Conservation (phyloP, 2,329 filamentous ascomycete species). For the Lasiodiplodia citricola region DNA sequence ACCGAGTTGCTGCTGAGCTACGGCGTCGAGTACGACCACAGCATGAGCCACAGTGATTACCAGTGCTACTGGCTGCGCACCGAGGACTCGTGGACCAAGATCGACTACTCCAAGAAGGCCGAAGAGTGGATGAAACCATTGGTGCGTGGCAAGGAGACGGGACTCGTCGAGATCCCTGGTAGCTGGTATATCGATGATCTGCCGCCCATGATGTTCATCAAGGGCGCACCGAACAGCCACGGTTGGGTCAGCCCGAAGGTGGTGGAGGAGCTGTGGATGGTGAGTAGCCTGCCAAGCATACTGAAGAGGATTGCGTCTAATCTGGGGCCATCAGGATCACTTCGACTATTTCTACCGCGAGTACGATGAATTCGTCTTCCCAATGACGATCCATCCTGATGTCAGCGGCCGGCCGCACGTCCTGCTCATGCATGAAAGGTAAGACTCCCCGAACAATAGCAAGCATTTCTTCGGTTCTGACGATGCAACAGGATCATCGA, state of each 20-base stretch:
- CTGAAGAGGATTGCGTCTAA: slow-evolving; percentile 59
- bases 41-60: slow-evolving; percentile 69
- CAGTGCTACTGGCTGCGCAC: slow-evolving; percentile 68
- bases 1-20: slow-evolving; percentile 68
- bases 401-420: slow-evolving; percentile 69
- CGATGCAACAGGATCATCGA: slow-evolving; percentile 62
- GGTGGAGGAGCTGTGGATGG: slow-evolving; percentile 67
- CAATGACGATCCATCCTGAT: slow-evolving; percentile 78
- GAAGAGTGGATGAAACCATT: slow-evolving; percentile 71
- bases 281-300: not conserved
- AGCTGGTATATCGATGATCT: slow-evolving; percentile 66
- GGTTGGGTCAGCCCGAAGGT: slow-evolving; percentile 64
- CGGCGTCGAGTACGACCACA: slow-evolving; percentile 73
- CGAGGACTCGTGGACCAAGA: slow-evolving; percentile 70
- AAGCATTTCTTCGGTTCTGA: slow-evolving; percentile 1
- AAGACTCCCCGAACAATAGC: slow-evolving; percentile 27
- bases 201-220: slow-evolving; percentile 76
- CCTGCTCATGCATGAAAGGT: slow-evolving; percentile 74
- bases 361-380: slow-evolving; percentile 78
- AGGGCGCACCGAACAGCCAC: slow-evolving; percentile 68
- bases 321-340: slow-evolving; percentile 55
- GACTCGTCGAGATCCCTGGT: slow-evolving; percentile 69
- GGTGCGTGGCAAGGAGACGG: slow-evolving; percentile 63
- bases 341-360: slow-evolving; percentile 78
- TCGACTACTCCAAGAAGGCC: slow-evolving; percentile 68